These are phyloP conservation scores for Claviceps maximensis DNA, from an alignment of 2,329 filamentous ascomycete species.

Conservation along the genomic window DNA sequence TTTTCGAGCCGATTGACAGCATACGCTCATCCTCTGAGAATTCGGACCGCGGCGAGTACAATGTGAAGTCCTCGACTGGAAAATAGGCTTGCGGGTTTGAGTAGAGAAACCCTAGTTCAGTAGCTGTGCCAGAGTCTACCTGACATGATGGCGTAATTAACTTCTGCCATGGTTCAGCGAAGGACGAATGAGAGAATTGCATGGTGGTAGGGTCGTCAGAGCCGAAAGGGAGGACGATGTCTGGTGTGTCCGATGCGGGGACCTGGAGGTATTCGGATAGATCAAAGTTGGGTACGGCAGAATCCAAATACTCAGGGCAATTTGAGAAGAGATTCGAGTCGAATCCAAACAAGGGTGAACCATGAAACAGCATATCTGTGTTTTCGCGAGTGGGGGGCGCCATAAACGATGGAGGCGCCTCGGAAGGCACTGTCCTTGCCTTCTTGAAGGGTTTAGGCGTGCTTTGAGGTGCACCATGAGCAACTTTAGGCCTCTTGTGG, in stretches of 20 bases:
- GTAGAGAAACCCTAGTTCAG: constrained; percentile 5
- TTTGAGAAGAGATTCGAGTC: constrained; percentile 12
- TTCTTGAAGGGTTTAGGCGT: constrained; percentile 29
- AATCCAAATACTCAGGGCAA: constrained; percentile 11
- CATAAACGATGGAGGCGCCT: constrained; percentile 8
- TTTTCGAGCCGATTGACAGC: constrained; percentile 16
- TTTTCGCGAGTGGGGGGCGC: constrained; percentile 1
- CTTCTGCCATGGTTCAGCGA: constrained; percentile 15
- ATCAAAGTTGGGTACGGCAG: constrained; percentile 13
- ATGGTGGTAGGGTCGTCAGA: constrained; percentile 30
- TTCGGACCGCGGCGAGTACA: constrained; percentile 37
- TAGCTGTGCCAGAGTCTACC: constrained; percentile 9
- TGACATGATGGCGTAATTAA: constrained; percentile 13
- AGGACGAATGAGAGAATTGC: constrained; percentile 14
- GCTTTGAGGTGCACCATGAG: constrained; percentile 17
- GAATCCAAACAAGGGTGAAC: constrained; percentile 7
- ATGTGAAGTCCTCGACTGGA: constrained; percentile 44
- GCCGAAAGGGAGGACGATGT: constrained; percentile 34
- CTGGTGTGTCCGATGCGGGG: constrained; percentile 21
- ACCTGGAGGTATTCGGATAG: constrained; percentile 34
- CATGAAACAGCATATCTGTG: background rate
- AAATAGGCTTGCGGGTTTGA: constrained; percentile 4
- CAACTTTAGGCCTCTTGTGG: constrained; percentile 35
- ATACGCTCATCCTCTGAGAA: constrained; percentile 36
- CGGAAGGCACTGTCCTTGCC: constrained; percentile 15